phyloP scores from a whole-genome alignment of 2,329 filamentous ascomycete genomes.

The Xylariaceae sp. region DNA sequence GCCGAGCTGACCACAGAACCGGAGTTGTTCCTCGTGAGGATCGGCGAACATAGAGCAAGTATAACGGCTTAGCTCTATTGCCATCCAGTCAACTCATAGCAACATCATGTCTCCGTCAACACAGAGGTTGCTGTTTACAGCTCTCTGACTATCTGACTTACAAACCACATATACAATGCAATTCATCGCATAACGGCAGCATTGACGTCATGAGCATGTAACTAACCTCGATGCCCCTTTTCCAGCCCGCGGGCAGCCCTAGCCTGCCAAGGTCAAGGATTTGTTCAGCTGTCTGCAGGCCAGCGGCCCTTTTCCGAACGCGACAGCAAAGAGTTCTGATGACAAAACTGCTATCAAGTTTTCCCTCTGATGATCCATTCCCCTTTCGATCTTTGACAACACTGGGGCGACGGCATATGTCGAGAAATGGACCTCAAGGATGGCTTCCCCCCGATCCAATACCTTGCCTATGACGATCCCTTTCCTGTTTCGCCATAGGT shows the following conservation, averaged over 20 bases:
- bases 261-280: neutral
- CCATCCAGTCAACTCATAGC: too few relatives aligned
- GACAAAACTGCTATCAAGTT: slow-evolving; percentile 8
- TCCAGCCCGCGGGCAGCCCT: too few relatives aligned
- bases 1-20: too few relatives aligned
- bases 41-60: too few relatives aligned
- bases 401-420: neutral
- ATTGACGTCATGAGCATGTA: slow-evolving; percentile 22
- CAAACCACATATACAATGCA: neutral
- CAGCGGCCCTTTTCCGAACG: neutral
- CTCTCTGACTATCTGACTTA: too few relatives aligned
- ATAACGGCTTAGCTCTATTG: too few relatives aligned
- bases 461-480: slow-evolving; percentile 11
- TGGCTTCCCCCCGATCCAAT: slow-evolving; percentile 6
- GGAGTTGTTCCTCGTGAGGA: too few relatives aligned
- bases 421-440: slow-evolving; percentile 9
- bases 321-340: neutral
- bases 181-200: slow-evolving; percentile 1
- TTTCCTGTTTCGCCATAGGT: slow-evolving; percentile 9
- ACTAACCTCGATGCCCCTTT: neutral
- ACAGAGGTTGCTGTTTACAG: too few relatives aligned
- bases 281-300: slow-evolving; percentile 1
- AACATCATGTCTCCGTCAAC: too few relatives aligned
- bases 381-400: slow-evolving; percentile 11
- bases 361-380: slow-evolving; percentile 18